phyloP scores from a whole-genome alignment of 768 basidiomycete genomes.

The Phaeolepiota aurea region DNA sequence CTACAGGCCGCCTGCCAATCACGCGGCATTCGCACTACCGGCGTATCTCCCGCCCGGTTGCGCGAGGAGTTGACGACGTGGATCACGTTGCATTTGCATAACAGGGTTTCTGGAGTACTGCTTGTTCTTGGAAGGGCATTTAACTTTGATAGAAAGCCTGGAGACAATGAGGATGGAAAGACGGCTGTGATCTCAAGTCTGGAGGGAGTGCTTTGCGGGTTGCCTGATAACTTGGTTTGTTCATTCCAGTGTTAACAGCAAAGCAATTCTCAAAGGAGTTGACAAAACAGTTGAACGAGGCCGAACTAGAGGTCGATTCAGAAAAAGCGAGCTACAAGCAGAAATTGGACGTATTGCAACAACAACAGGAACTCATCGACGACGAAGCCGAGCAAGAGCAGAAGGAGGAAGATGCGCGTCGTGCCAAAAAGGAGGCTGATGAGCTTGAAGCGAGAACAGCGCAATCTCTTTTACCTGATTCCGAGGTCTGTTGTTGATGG shows the following conservation, averaged over 20 bases:
- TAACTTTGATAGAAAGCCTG: conserved; percentile 75
- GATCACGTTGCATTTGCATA: conserved; percentile 87
- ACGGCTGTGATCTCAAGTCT: conserved; percentile 72
- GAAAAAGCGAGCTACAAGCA: conserved; percentile 95
- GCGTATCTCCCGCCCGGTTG: conserved; percentile 80
- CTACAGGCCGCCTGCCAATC: conserved; percentile 90
- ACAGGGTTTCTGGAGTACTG: conserved; percentile 89
- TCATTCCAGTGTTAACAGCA: conserved; percentile 1
- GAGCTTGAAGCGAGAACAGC: conserved; percentile 75
- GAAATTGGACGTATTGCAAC: conserved; percentile 94
- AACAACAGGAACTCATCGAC: conserved; percentile 98
- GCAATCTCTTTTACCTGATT: conserved; percentile 78
- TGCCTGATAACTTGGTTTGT: conserved; percentile 91
- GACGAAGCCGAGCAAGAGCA: conserved; percentile 98
- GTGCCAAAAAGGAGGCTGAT: conserved; percentile 72
- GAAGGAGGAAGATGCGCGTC: conserved; percentile 87
- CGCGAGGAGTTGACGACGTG: conserved; percentile 88
- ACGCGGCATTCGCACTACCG: conserved; percentile 84
- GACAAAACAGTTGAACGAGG: conserved; percentile 75
- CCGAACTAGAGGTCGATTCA: conserved; percentile 91
- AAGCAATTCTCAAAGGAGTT: conserved; percentile 4
- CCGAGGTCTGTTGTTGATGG: conserved; percentile 63
- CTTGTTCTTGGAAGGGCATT: conserved; percentile 93
- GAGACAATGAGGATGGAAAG: conserved; percentile 76
- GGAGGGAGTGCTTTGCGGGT: conserved; percentile 82